Conservation (phyloP, 169 alveolate genomes). For the Theileria sp. region DNA sequence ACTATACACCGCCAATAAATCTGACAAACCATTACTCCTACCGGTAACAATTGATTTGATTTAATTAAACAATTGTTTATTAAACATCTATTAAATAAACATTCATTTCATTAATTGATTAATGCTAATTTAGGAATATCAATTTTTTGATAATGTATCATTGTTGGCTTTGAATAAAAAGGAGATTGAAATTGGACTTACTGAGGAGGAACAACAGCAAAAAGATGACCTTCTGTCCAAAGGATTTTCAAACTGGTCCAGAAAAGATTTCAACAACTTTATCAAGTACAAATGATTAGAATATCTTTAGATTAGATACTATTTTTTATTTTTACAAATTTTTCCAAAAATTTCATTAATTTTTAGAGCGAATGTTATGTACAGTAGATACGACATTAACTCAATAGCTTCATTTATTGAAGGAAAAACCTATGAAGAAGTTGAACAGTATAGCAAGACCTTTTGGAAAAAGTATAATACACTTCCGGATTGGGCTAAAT, state of each 20-base stretch:
- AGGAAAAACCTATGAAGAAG: conserved; percentile 63
- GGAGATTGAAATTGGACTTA: conserved; percentile 61
- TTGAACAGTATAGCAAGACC: conserved; percentile 50
- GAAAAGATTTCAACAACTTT: conserved; percentile 62
- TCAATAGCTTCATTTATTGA: conserved; percentile 70
- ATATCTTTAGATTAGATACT: neutral
- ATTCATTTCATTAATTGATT: neutral
- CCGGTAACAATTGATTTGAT: neutral
- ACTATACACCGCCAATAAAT: conserved; percentile 3
- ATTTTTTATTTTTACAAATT: neutral
- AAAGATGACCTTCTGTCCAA: conserved; percentile 57
- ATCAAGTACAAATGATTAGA: no score
- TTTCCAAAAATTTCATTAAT: neutral
- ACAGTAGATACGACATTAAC: conserved; percentile 68
- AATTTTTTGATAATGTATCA: conserved; percentile 63
- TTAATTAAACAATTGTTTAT: no score
- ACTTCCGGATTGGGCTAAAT: conserved; percentile 68
- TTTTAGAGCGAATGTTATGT: conserved; percentile 66
- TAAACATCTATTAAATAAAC: neutral
- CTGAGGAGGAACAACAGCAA: conserved; percentile 58
- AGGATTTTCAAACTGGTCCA: conserved; percentile 73
- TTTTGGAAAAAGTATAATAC: conserved; percentile 69
- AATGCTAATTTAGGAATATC: conserved; percentile 58
- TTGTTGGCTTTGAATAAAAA: conserved; percentile 50
- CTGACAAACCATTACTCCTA: conserved; percentile 6